Percentiles rank a stretch among this genome's conserved stretches.
These are phyloP conservation scores for Nothophytophthora sp. DNA, from an alignment of 352 stramenopile species.

Conservation along the genomic window DNA sequence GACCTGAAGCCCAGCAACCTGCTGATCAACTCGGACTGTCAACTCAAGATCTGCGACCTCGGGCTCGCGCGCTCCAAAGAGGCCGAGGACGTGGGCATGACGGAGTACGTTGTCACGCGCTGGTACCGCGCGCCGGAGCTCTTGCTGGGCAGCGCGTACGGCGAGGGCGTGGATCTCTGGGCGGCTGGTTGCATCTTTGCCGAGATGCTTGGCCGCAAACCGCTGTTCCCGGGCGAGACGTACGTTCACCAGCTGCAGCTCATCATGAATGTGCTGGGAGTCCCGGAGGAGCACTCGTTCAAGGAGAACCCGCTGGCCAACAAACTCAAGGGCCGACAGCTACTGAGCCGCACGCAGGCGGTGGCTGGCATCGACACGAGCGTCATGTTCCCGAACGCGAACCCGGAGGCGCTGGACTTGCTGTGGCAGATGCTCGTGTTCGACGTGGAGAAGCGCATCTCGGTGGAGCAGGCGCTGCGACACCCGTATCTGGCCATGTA, in stretches of 20 bases:
- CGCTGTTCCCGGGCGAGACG: slow-evolving; percentile 83
- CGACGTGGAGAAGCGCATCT: slow-evolving; percentile 96
- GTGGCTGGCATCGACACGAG: slow-evolving; percentile 80
- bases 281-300: slow-evolving; percentile 87
- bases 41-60: slow-evolving; percentile 98
- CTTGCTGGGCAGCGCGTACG: slow-evolving; percentile 83
- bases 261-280: slow-evolving; percentile 89
- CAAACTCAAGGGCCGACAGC: slow-evolving; percentile 85
- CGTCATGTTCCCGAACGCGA: slow-evolving; percentile 86
- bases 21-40: slow-evolving; percentile 93
- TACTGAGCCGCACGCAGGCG: slow-evolving; percentile 82
- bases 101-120: slow-evolving; percentile 94
- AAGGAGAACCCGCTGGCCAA: slow-evolving; percentile 88
- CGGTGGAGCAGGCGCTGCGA: slow-evolving; percentile 94
- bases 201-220: slow-evolving; percentile 87
- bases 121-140: slow-evolving; percentile 91
- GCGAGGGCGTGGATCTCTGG: slow-evolving; percentile 85
- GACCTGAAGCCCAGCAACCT: slow-evolving; percentile 89
- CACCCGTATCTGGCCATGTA: slow-evolving; percentile 96
- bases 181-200: slow-evolving; percentile 88
- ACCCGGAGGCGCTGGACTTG: slow-evolving; percentile 80
- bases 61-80: slow-evolving; percentile 91
- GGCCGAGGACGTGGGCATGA: slow-evolving; percentile 80
- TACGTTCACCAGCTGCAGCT: slow-evolving; percentile 89
- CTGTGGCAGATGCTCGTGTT: slow-evolving; percentile 91